Evolutionary conservation across 2,329 filamentous ascomycete genomes (phyloP), one percentile per base, ranked within the genome.

Genomic region (Rhinocladiella mackenziei): DNA sequence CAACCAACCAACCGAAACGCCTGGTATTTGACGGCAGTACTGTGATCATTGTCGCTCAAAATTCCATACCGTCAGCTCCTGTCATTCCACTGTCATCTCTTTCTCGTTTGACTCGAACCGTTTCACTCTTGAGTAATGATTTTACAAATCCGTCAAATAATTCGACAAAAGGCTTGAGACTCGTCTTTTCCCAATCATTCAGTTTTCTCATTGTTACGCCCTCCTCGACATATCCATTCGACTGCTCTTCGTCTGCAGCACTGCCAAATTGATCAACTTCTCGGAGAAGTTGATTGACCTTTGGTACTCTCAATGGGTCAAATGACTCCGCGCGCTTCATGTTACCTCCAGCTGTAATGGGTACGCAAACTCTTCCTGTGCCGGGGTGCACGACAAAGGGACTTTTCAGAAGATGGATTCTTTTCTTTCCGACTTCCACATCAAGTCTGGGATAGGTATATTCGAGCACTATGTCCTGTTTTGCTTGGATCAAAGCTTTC

Each of bases 361-460:
- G 92, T 39, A 98, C 92, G 70, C 92, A 98, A 5, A 98, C 87
- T 42, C 91, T 74, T 1, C 92, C 91, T 0, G 92, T 98, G 13
- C 89, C 89, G 0, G 92, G 92, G 63, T 98, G 92, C 26, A 98
- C 83, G 49, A 96, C 91, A 61, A 98, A 98, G 0, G 92, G 92
- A 51, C 84, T 89, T 65, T 98, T 98, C 57, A 98, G 81, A 75
- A 98, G 80, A 76, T 98, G 92, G 70, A 96, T 97, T 45, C 94
- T 80, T 64, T 96, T 95, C 74, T 97, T 97, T 62, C 86, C 92
- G 62, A 98, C 92, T 66, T 95, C 89, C 50, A 92, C 89, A 73
- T 98, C 92, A 42, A 98, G 84, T 28, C 92, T 84, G 2, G 92
- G 92, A 66, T 98, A 98, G 5, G 92, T 96, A 69, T 98, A 97